Evolutionary conservation across 139 green algal species (phyloP).

Genomic region (Chlamydomonas sp.): DNA sequence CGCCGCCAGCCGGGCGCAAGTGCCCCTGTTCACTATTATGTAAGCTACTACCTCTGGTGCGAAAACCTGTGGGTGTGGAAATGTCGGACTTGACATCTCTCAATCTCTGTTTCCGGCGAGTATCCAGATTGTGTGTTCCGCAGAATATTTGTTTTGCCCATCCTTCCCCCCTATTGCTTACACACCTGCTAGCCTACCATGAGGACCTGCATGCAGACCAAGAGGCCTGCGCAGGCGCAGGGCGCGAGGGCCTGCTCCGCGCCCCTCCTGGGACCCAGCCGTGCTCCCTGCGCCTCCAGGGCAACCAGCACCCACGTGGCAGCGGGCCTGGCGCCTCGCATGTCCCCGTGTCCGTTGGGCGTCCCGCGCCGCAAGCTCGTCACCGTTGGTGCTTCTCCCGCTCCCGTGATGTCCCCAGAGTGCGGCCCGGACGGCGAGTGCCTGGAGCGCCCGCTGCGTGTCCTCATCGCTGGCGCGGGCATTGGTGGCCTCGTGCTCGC

Average conservation of each 20-base stretch:
- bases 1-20: no score
- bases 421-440: background rate
- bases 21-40: no score
- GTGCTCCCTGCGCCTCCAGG: background rate
- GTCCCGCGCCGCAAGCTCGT: background rate
- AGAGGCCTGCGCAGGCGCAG: no score
- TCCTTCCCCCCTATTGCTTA: no score
- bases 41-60: no score
- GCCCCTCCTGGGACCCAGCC: background rate
- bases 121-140: no score
- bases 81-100: no score
- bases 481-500: constrained; percentile 87
- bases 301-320: background rate
- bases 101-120: no score
- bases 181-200: no score
- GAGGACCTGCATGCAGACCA: no score
- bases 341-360: background rate
- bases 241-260: background rate
- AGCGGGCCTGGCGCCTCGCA: background rate
- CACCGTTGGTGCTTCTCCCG: background rate
- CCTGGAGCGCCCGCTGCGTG: background rate
- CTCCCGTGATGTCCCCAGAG: background rate
- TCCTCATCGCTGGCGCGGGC: constrained; percentile 57
- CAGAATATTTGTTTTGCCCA: no score
- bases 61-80: no score